phyloP scores from a whole-genome alignment of 306 rosid species.

The Carpinus fangiana region DNA sequence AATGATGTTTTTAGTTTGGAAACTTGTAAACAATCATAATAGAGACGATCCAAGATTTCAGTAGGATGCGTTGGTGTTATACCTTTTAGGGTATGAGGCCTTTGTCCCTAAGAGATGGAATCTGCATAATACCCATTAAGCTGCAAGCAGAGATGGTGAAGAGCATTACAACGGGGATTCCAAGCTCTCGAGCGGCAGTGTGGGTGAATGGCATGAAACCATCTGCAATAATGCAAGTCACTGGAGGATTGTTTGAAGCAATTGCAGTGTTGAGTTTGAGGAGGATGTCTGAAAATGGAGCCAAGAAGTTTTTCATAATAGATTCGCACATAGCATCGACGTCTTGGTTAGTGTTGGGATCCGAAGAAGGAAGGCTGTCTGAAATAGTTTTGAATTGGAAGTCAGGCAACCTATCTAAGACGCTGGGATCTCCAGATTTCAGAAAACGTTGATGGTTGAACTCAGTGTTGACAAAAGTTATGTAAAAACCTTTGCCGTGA shows the following conservation, averaged over 20 bases:
- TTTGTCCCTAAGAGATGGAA: neutral
- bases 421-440: conserved; percentile 2
- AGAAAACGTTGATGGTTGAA: conserved; percentile 13
- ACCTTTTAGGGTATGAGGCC: conserved; percentile 23
- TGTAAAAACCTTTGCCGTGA: neutral
- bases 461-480: conserved; percentile 24
- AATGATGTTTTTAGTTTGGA: neutral
- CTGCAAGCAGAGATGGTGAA: neutral
- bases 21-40: neutral
- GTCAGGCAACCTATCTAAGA: neutral
- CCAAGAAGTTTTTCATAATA: neutral
- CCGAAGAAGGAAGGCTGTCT: conserved; percentile 8
- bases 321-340: neutral
- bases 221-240: conserved; percentile 1
- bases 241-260: neutral
- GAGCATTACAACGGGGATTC: conserved; percentile 4
- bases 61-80: too few relatives aligned
- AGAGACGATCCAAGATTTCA: neutral
- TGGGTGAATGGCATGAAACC: conserved; percentile 9
- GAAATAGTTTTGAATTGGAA: conserved; percentile 23
- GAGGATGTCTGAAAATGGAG: conserved; percentile 14
- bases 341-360: neutral
- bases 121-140: neutral
- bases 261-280: neutral
- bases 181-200: neutral